These are phyloP conservation scores for Hanseniaspora guilliermondii DNA, from an alignment of 805 yeast genomes.

Conservation along the genomic window DNA sequence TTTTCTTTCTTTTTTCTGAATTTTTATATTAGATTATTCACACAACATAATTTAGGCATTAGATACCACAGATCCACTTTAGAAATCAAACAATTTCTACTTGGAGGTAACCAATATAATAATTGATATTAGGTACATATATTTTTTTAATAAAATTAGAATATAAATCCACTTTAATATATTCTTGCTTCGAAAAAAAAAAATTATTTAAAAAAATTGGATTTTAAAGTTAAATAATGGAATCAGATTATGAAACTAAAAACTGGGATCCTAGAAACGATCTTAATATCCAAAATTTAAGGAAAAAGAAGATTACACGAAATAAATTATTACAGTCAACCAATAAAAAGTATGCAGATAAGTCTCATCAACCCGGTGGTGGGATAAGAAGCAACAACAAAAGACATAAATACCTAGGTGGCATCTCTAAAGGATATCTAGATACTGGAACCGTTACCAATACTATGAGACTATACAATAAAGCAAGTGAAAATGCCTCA, in stretches of 20 bases:
- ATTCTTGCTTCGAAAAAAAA: no score
- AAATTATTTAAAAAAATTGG: no score
- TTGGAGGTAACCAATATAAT: no score
- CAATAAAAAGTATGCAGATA: constrained; percentile 3
- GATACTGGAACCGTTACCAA: constrained; percentile 3
- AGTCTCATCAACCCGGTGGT: not conserved
- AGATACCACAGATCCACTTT: no score
- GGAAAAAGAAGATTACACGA: constrained; percentile 6
- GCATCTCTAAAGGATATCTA: constrained; percentile 7
- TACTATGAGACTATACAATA: constrained; percentile 11
- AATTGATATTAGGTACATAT: no score
- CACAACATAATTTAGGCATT: no score
- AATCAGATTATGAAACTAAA: not conserved
- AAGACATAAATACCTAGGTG: constrained; percentile 3
- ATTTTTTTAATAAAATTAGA: no score
- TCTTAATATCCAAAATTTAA: not conserved
- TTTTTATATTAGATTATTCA: no score
- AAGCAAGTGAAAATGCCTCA: not conserved
- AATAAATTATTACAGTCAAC: not conserved
- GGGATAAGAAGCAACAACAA: not conserved
- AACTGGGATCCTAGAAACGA: not conserved
- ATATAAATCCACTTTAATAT: no score
- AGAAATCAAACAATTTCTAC: no score
- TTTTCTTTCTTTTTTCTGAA: no score
- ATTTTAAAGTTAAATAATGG: not conserved